Conservation (phyloP, 345 rosid species). For the Arabidopsis thaliana region TAIR10.1 NC_003075.7:17865001-17865500, state of each 20-base stretch:
- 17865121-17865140: background rate
- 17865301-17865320: background rate
- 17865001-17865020: slow-evolving; percentile 63
- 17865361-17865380: background rate
- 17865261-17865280: slow-evolving; percentile 67
- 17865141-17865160: slow-evolving; percentile 71
- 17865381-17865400: slow-evolving; percentile 65
- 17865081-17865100: background rate
- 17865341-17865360: background rate
- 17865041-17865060: slow-evolving; percentile 77
- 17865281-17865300: slow-evolving; percentile 80
- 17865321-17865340: background rate
- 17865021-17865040: slow-evolving; percentile 79
- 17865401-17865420: slow-evolving; percentile 80
- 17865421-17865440: slow-evolving; percentile 69
- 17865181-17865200: slow-evolving; percentile 80
- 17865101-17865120: background rate
- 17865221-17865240: slow-evolving; percentile 65
- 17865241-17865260: slow-evolving; percentile 81
- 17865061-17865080: background rate
- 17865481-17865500: slow-evolving; percentile 69
- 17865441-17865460: slow-evolving; percentile 75
- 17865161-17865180: slow-evolving; percentile 62
- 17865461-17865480: slow-evolving; percentile 85
- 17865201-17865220: slow-evolving; percentile 52